Evolutionary conservation across 1,284 basidiomycete genomes (phyloP).

Genomic region (Termitomyces sp.): DNA sequence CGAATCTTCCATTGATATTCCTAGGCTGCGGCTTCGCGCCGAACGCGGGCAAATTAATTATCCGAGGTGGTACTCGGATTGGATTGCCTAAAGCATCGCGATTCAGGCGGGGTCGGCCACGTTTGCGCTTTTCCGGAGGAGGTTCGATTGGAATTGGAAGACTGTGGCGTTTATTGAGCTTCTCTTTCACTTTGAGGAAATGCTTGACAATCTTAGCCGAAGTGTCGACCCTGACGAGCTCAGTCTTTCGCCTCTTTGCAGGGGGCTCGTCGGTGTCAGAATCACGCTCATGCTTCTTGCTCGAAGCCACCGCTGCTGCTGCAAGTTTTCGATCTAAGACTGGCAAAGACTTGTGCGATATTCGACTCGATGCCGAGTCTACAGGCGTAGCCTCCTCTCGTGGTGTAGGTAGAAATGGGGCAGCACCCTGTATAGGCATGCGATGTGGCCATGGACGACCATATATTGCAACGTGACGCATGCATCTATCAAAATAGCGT

Average conservation of each 20-base stretch:
- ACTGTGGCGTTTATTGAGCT: slow-evolving; percentile 13
- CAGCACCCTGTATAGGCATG: slow-evolving; percentile 40
- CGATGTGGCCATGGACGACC: slow-evolving; percentile 64
- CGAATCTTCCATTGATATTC: slow-evolving; percentile 46
- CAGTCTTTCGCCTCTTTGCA: slow-evolving; percentile 39
- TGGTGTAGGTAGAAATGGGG: slow-evolving; percentile 42
- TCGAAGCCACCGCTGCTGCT: slow-evolving; percentile 26
- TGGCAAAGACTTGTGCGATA: slow-evolving; percentile 44
- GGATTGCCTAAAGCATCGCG: slow-evolving; percentile 20
- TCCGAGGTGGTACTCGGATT: slow-evolving; percentile 19
- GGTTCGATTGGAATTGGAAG: slow-evolving; percentile 9
- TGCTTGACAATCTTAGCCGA: slow-evolving; percentile 11
- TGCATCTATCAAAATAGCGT: slow-evolving; percentile 42
- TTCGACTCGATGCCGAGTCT: slow-evolving; percentile 34
- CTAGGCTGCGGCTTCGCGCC: slow-evolving; percentile 28
- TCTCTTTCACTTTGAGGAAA: slow-evolving; percentile 10
- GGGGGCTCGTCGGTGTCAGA: slow-evolving; percentile 33
- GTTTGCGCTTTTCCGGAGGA: slow-evolving; percentile 27
- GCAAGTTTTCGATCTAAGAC: slow-evolving; percentile 52
- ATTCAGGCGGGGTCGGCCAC: slow-evolving; percentile 32
- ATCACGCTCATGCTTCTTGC: slow-evolving; percentile 27
- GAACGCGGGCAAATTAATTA: not conserved
- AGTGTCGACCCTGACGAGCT: slow-evolving; percentile 17
- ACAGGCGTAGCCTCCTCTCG: slow-evolving; percentile 48
- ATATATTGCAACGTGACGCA: slow-evolving; percentile 75